Base-by-base conservation (phyloP, 306 rosid genomes). In the Neltuma alba region DNA sequence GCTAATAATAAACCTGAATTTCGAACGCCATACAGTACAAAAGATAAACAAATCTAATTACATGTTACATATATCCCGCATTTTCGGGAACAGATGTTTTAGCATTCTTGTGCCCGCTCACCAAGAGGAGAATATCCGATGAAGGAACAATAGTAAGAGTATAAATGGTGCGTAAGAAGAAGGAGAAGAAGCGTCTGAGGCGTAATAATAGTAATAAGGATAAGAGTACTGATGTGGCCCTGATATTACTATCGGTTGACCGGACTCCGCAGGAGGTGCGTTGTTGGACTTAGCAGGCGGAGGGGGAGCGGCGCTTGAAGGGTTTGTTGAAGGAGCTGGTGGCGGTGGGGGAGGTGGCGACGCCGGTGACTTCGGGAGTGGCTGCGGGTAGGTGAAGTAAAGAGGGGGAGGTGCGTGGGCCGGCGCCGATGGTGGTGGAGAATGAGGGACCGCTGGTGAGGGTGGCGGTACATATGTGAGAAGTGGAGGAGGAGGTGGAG, bases 401-500 rank as follows among this genome's bases (percentile, higher is more conserved):
- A 70, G 37, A 7, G 82, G 60, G 5, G 74, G 70, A 9, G 84
- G 79, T 13, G 88, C 67, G 28, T 83, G 85, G 15, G 14, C 30
- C 61, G 72, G 81, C 33, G 21, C 2, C 1, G 70, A 9, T 0
- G 84, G 60, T 47, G 83, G 50, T 1, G 45, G 70, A 3, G 88
- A 76, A 40, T 76, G 85, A 18, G 78, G 81, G 33, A n/a, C 4
- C 1, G 68, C n/a, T 1, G 84, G 71, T 63, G 83, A 15, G 10
- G 91, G 87, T 4, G 91, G 97, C 16, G 90, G 80, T 57, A 15
- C 1, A 58, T 79, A 61, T 44, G 78, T 76, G 25, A 81, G 74
- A 1, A 74, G 75, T 57, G 87, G 78, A 28, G 92, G 87, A 28
- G 98, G 93, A 0, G 97, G 92, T 54, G 91, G 88, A 14, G 98